Base-by-base conservation (phyloP, 106 monocot genomes). In the Agapanthus africanus region DNA sequence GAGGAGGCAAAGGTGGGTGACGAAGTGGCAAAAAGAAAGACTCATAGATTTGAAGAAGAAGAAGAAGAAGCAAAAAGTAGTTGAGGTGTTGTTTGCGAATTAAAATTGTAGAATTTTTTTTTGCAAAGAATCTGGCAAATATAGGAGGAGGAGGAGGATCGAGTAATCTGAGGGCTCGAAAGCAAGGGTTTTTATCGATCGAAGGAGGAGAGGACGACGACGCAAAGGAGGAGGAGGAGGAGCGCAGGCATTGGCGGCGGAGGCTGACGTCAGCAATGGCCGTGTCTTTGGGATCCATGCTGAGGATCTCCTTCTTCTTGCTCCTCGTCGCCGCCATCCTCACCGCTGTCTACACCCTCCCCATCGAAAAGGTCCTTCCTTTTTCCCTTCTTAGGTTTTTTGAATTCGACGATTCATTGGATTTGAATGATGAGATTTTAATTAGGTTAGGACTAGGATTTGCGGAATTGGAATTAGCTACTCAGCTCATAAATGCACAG, bases 221-320 rank as follows among this genome's bases (percentile, higher is more conserved):
- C 23, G 79, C 35, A 7, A 79, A 36, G 31, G 69, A 50, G 59
- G 77, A 65, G 38, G 86, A 46, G 4, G 78, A 68, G 47, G 73
- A 79, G 49, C 72, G 86, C 37, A 77, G 77, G 77, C 73, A 73
- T 14, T 86, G 86, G 86, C 76, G 82, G 10, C 76, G 87, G 25
- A 70, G 83, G 74, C 62, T 80, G 65, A 52, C 75, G 59, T 69
- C 78, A n/a, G 76, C 82, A 44, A 82, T 82, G 82, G 67, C 87
- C 16, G 37, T 83, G 54, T 80, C 80, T 6, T 83, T 70, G 73
- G 54, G 68, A 2, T 70, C 80, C 56, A 27, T 72, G 10, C n/a
- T 87, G 33, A 67, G 80, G 50, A 33, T 79, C 71, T 87, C 74
- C 13, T 71, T 87, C 66, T 70, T 79, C 37, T 63, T 87, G n/a